Evolutionary conservation across 1,284 basidiomycete species (phyloP).

Genomic region (Moesziomyces sp.): DNA sequence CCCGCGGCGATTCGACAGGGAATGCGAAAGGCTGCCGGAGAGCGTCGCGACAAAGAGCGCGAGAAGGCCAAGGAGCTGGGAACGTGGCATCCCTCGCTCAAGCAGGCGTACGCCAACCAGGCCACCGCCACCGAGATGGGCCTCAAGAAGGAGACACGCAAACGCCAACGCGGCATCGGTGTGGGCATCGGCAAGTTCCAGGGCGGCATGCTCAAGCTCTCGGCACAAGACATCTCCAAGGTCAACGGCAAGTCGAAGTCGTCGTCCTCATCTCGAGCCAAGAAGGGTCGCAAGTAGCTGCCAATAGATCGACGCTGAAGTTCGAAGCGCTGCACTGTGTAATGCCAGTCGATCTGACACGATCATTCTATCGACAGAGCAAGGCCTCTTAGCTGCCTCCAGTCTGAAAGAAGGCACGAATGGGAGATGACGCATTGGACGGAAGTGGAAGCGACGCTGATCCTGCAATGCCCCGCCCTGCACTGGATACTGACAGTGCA

Average conservation of each 20-base stretch:
- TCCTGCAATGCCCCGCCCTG: too few species aligned
- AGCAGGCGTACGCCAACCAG: constrained; percentile 44
- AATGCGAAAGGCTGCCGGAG: constrained; percentile 54
- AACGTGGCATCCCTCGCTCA: constrained; percentile 57
- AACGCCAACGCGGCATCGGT: constrained; percentile 57
- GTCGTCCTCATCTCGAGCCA: constrained; percentile 21
- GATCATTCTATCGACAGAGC: neutral
- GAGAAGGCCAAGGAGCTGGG: constrained; percentile 64
- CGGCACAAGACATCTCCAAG: constrained; percentile 50
- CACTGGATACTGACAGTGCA: too few species aligned
- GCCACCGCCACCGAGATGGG: constrained; percentile 55
- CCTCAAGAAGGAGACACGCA: constrained; percentile 42
- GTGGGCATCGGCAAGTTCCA: constrained; percentile 64
- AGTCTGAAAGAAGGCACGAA: too few species aligned
- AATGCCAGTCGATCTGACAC: neutral
- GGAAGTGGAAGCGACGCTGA: too few species aligned
- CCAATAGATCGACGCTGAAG: too few species aligned
- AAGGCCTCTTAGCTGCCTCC: too few species aligned
- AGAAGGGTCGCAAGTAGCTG: constrained; percentile 15
- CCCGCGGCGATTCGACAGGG: constrained; percentile 59
- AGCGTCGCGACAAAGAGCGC: constrained; percentile 59
- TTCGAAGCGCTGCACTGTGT: neutral
- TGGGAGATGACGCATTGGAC: too few species aligned
- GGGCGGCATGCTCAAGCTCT: constrained; percentile 56
- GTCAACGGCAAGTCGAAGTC: constrained; percentile 41